Percentiles rank a stretch among this genome's conserved stretches.
phyloP scores from a whole-genome alignment of 106 monocot genomes.

The Amphibolis antarctica region DNA sequence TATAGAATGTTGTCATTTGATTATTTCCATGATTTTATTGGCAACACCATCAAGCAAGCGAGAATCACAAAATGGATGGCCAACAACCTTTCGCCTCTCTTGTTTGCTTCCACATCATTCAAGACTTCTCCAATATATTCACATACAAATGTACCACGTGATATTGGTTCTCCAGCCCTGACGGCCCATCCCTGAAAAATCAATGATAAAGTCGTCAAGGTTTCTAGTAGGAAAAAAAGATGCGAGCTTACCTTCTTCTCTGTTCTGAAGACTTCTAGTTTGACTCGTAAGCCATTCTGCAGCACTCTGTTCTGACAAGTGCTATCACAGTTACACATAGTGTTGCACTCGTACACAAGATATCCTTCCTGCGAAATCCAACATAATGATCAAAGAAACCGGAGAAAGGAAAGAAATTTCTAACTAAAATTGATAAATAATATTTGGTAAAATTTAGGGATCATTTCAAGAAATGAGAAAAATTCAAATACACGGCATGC shows the following conservation, averaged over 20 bases:
- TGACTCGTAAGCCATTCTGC: conserved; percentile 79
- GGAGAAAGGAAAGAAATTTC: background rate
- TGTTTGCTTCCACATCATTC: conserved; percentile 27
- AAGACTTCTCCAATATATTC: conserved; percentile 80
- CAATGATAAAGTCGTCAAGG: background rate
- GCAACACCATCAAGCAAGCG: background rate
- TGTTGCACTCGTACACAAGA: conserved; percentile 86
- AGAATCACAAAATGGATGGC: background rate
- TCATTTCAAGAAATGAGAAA: too few species aligned
- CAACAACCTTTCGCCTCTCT: conserved; percentile 33
- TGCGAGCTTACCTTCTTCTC: conserved; percentile 51
- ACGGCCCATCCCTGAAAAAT: conserved; percentile 78
- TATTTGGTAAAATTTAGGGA: too few species aligned
- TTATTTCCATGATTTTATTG: background rate
- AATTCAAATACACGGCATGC: too few species aligned
- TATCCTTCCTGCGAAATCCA: conserved; percentile 52
- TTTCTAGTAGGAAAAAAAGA: background rate
- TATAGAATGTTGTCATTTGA: background rate
- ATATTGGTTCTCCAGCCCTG: conserved; percentile 59
- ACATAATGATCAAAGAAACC: conserved; percentile 1
- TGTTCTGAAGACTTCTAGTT: conserved; percentile 83
- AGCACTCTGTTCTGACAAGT: conserved; percentile 79
- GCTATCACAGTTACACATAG: conserved; percentile 67
- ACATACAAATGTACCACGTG: conserved; percentile 80
- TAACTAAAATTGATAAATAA: background rate